phyloP scores from a whole-genome alignment of 148 eudicot species.

The Linanthus parryae region DNA sequence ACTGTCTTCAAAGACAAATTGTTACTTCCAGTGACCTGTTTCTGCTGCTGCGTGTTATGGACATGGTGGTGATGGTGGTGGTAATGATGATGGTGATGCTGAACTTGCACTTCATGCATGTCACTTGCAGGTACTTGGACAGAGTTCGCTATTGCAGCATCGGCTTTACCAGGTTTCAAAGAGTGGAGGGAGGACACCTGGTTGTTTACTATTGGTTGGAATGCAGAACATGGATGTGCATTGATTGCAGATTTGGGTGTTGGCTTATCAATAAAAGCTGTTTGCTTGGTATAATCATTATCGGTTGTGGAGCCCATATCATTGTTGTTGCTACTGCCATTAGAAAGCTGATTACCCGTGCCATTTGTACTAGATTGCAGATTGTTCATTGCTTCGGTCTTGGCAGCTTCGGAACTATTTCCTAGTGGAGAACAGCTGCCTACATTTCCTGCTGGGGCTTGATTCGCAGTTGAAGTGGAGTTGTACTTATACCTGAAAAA shows the following conservation, averaged over 20 bases:
- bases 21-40: conserved; percentile 18
- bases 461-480: conserved; percentile 36
- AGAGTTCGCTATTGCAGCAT: conserved; percentile 15
- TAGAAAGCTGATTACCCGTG: conserved; percentile 45
- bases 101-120: conserved; percentile 27
- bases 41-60: conserved; percentile 35
- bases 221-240: conserved; percentile 27
- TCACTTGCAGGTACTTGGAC: conserved; percentile 13
- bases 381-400: conserved; percentile 29
- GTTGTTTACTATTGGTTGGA: conserved; percentile 28
- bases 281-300: conserved; percentile 31
- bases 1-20: conserved; percentile 23
- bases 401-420: conserved; percentile 58
- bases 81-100: conserved; percentile 52
- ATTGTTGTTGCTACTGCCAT: conserved; percentile 62
- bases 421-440: conserved; percentile 68
- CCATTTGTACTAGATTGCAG: conserved; percentile 32
- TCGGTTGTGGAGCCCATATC: conserved; percentile 72
- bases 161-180: conserved; percentile 9
- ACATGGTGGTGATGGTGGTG: conserved; percentile 51
- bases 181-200: conserved; percentile 19
- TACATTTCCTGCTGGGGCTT: conserved; percentile 49
- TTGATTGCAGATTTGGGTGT: conserved; percentile 32
- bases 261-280: conserved; percentile 24
- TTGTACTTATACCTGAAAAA: conserved; percentile 67